A percentile compares a stretch with the other conserved stretches of the same genome.
Evolutionary conservation across 192 early-diverging fungal species (phyloP).

Genomic region (Diversispora eburnea): DNA sequence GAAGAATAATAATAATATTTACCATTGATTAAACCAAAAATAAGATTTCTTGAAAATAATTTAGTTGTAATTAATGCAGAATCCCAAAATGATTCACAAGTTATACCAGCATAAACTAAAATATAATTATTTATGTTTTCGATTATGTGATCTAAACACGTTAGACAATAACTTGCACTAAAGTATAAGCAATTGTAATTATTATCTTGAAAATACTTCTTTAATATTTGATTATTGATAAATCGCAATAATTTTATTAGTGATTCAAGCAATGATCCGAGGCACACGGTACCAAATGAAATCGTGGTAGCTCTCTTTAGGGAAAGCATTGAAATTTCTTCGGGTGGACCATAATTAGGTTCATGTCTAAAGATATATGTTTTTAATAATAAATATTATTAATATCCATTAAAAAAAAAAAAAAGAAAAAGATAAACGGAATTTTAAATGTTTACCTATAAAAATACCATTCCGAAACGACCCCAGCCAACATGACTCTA

Average conservation of each 20-base stretch:
- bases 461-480: constrained; percentile 82
- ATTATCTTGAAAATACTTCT: constrained; percentile 44
- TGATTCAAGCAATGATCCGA: constrained; percentile 61
- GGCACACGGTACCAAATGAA: constrained; percentile 62
- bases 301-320: constrained; percentile 48
- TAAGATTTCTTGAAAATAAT: constrained; percentile 72
- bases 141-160: constrained; percentile 41
- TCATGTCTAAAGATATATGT: constrained; percentile 29
- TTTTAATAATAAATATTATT: background rate
- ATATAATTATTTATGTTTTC: constrained; percentile 63
- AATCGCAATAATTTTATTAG: constrained; percentile 53
- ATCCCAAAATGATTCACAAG: constrained; percentile 58
- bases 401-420: background rate
- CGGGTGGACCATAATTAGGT: constrained; percentile 34
- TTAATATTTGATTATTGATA: constrained; percentile 38
- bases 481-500: constrained; percentile 60
- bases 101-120: constrained; percentile 66
- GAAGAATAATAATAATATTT: background rate
- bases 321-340: constrained; percentile 44
- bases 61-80: constrained; percentile 59
- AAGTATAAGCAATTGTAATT: constrained; percentile 42
- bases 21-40: constrained; percentile 61
- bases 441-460: constrained; percentile 40
- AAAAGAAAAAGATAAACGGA: background rate
- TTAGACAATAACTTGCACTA: constrained; percentile 34